Evolutionary conservation across 169 alveolate species (phyloP).

Genomic region (Cryptosporidium sp.): DNA sequence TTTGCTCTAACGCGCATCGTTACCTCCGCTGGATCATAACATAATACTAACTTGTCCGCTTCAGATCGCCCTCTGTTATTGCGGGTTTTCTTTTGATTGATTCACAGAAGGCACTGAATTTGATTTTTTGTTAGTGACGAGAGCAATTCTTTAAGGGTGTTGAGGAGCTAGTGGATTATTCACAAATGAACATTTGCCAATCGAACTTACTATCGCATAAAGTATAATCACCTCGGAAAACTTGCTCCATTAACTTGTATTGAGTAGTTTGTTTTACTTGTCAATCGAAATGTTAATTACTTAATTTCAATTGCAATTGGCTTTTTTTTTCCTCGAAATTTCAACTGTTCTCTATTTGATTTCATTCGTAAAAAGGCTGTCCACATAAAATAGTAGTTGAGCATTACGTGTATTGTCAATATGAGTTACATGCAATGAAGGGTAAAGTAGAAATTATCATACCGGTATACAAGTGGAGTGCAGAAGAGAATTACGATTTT

Average conservation of each 20-base stretch:
- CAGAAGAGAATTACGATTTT: neutral
- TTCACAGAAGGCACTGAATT: too few relatives aligned
- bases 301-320: too few relatives aligned
- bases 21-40: too few relatives aligned
- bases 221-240: neutral
- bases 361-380: too few relatives aligned
- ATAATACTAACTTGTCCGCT: too few relatives aligned
- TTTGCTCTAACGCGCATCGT: neutral
- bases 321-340: too few relatives aligned
- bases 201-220: neutral
- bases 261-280: neutral
- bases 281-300: neutral
- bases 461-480: neutral
- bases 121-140: neutral
- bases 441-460: neutral
- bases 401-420: neutral
- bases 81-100: too few relatives aligned
- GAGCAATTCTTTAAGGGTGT: neutral
- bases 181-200: neutral
- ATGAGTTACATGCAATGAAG: neutral
- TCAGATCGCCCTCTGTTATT: neutral
- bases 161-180: neutral
- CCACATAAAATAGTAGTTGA: neutral
- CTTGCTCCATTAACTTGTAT: neutral
- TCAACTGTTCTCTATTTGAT: neutral